These are phyloP conservation scores for Hericium erinaceus DNA, from an alignment of 768 basidiomycete genomes.

Conservation along the genomic window DNA sequence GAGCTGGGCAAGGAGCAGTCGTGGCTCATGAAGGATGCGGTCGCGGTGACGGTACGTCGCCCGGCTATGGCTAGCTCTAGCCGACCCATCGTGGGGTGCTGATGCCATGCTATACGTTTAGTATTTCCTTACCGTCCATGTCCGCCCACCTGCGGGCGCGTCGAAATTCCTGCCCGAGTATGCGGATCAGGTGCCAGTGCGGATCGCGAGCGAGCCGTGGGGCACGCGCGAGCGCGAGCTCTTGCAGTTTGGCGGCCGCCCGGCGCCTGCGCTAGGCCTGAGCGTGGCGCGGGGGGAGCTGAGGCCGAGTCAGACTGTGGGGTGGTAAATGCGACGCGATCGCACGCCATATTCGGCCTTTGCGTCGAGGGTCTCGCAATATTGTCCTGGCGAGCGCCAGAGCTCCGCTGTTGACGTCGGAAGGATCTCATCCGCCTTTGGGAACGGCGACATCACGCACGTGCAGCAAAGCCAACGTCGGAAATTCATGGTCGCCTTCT, in stretches of 20 bases:
- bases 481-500: no score
- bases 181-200: conserved; percentile 25
- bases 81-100: neutral
- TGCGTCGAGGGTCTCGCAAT: no score
- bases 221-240: conserved; percentile 29
- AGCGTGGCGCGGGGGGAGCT: neutral
- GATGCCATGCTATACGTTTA: neutral
- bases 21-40: conserved; percentile 4
- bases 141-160: neutral
- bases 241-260: conserved; percentile 25
- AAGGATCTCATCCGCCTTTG: no score
- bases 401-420: no score
- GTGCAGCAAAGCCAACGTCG: no score
- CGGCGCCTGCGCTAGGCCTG: conserved; percentile 30
- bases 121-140: neutral
- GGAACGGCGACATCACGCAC: no score
- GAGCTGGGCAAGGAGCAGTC: neutral
- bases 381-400: no score
- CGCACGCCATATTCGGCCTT: no score
- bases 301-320: neutral
- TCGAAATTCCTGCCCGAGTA: conserved; percentile 23
- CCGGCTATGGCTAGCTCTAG: neutral
- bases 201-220: conserved; percentile 31
- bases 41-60: neutral
- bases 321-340: neutral